A percentile compares a stretch with the other conserved stretches of the same genome.
Evolutionary conservation across 805 yeast genomes (phyloP).

Genomic region (Hanseniaspora lindneri): DNA sequence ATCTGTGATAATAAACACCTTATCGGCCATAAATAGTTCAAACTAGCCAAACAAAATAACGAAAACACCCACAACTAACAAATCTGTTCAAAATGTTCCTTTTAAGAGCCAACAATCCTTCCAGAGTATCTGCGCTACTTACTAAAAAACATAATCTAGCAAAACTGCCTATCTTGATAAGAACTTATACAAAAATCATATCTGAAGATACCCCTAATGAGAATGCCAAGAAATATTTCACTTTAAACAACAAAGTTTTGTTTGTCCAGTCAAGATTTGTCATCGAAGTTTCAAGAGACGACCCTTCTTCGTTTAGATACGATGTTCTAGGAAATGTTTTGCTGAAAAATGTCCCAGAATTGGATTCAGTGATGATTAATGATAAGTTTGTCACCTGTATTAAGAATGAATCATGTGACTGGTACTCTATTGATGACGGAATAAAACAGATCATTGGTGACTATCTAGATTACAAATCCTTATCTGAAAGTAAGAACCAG

Average conservation of each 20-base stretch:
- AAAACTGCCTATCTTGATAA: neutral
- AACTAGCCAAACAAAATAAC: too few species aligned
- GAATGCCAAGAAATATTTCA: conserved; percentile 8
- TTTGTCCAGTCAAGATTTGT: conserved; percentile 11
- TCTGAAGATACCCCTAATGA: conserved; percentile 14
- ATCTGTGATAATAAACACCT: too few species aligned
- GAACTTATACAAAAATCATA: neutral
- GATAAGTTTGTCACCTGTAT: conserved; percentile 62
- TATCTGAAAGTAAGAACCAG: neutral
- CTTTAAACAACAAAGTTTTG: neutral
- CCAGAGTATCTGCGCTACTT: neutral
- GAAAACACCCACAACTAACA: neutral
- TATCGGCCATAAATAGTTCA: too few species aligned
- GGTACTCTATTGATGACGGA: conserved; percentile 35
- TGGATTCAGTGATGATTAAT: conserved; percentile 56
- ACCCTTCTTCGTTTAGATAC: conserved; percentile 3
- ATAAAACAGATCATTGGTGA: conserved; percentile 5
- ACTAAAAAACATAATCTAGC: neutral
- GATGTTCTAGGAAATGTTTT: conserved; percentile 9
- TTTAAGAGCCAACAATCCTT: neutral
- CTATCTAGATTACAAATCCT: neutral
- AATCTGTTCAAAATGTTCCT: neutral
- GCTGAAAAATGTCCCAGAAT: conserved; percentile 1
- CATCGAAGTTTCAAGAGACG: conserved; percentile 15
- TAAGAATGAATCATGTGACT: conserved; percentile 50